Percentiles rank a stretch among this genome's conserved stretches.
These are phyloP conservation scores for Trichophyton rubrum DNA, from an alignment of 2,329 filamentous ascomycete species.

Conservation along the genomic window DNA sequence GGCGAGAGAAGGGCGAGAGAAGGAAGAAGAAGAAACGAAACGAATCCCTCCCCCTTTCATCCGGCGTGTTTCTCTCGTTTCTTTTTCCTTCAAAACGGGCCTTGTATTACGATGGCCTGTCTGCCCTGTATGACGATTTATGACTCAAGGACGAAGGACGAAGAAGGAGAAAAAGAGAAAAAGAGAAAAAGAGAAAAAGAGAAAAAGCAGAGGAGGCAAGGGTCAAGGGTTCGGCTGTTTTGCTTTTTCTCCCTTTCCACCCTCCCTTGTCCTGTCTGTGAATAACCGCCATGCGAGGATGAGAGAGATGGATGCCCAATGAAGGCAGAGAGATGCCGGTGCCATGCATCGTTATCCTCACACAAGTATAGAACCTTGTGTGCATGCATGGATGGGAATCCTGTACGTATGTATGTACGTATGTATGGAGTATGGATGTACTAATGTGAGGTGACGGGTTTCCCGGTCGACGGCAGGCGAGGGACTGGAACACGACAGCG, in stretches of 20 bases:
- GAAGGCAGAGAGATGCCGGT: not conserved
- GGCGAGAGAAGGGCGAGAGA: no score
- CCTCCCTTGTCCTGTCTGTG: not conserved
- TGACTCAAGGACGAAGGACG: not conserved
- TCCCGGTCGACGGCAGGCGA: not conserved
- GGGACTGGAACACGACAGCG: slow-evolving; percentile 1
- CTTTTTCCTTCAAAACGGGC: not conserved
- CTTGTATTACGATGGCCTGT: no score
- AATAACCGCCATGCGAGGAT: not conserved
- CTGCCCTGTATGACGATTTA: not conserved
- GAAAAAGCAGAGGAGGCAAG: not conserved
- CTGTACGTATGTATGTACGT: not conserved
- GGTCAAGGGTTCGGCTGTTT: slow-evolving; percentile 6
- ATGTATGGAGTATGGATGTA: not conserved
- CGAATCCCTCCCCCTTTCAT: not conserved
- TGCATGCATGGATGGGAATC: no score
- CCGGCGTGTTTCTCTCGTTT: not conserved
- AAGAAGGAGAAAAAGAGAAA: no score
- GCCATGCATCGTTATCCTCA: not conserved
- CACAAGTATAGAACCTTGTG: not conserved
- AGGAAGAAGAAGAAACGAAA: not conserved
- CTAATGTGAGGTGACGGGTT: not conserved
- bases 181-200: no score
- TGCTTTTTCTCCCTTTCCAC: slow-evolving; percentile 5
- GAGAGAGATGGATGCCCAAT: not conserved